Evolutionary conservation across 805 yeast genomes (phyloP), one percentile per base, ranked within the genome.

Genomic region (Cyberlindnera sargentensis): DNA sequence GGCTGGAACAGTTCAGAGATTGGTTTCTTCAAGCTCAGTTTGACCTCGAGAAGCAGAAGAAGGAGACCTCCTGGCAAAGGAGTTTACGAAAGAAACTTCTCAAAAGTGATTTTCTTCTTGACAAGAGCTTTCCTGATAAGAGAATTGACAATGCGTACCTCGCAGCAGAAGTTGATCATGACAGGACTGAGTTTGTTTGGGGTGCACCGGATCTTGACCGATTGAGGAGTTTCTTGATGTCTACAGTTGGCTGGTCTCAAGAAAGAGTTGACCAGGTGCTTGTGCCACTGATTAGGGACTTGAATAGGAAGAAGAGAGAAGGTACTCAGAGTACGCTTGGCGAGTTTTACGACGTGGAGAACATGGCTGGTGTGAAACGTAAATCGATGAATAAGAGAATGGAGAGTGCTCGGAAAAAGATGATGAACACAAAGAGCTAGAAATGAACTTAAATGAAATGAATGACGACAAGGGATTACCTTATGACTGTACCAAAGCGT

Each of bases 181-280:
- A 90, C 58, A 66, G 67, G 37, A 84, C 90, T 0, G 72, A 74
- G 43, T 90, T 93, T 63, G 75, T 75, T 38, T 93, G 99, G 99
- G 98, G 97, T 0, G 65, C 70, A 3, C 96, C 97, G 0, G 88
- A 86, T 58, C 63, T 90, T 46, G 97, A 89, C 53, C 79, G 78
- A 50, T 66, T 93, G 40, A 66, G 97, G 29, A 69, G 76, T 1
- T 90, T 76, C 52, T 67, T 93, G 61, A 75, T 75, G 73, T 68
- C 65, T 37, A 78, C 78, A 37, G 79, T 89, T 7, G 89, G 90
- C 3, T 95, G 99, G 97, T 66, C 74, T 3, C 79, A 78, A 53
- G 80, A 73, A 7, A 73, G 77, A 46, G 82, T 87, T 3, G 95
- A 91, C 56, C 90, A 86, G 55, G 81, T 89, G 3, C 66, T 93